A percentile compares a stretch with the other conserved stretches of the same genome.
phyloP scores from a whole-genome alignment of 257 asterid species.

The Penstemon davidsonii region DNA sequence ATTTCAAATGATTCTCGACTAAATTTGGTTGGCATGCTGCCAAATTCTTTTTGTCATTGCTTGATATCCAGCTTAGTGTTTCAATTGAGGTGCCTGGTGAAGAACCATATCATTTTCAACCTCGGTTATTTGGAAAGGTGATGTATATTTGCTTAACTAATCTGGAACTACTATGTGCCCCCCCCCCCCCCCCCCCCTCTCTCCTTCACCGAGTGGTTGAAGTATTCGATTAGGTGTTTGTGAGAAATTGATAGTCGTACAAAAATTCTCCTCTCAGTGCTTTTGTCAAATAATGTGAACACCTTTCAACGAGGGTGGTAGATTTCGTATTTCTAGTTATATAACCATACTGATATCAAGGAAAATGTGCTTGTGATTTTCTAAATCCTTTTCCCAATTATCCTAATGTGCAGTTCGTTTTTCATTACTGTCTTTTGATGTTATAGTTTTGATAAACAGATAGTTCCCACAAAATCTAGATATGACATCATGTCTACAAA shows the following conservation, averaged over 20 bases:
- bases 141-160: constrained; percentile 2
- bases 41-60: constrained; percentile 19
- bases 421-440: constrained; percentile 26
- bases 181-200: no score
- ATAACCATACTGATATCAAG: no score
- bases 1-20: constrained; percentile 2
- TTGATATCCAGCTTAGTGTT: constrained; percentile 73
- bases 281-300: no score
- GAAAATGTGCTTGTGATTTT: no score
- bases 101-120: constrained; percentile 76
- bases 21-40: constrained; percentile 3
- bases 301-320: no score
- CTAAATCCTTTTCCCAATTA: background rate
- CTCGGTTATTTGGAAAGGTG: constrained; percentile 72
- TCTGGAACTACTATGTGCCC: background rate
- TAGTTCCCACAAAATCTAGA: constrained; percentile 74
- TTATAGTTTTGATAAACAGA: constrained; percentile 45
- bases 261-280: no score
- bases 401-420: background rate
- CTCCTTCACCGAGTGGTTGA: no score
- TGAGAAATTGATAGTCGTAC: no score
- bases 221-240: no score
- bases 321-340: no score
- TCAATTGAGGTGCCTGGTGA: constrained; percentile 81
- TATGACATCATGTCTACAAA: constrained; percentile 76